A percentile compares a stretch with the other conserved stretches of the same genome.
Evolutionary conservation across 169 alveolate species (phyloP).

Genomic region (Plasmodium cynomolgi): DNA sequence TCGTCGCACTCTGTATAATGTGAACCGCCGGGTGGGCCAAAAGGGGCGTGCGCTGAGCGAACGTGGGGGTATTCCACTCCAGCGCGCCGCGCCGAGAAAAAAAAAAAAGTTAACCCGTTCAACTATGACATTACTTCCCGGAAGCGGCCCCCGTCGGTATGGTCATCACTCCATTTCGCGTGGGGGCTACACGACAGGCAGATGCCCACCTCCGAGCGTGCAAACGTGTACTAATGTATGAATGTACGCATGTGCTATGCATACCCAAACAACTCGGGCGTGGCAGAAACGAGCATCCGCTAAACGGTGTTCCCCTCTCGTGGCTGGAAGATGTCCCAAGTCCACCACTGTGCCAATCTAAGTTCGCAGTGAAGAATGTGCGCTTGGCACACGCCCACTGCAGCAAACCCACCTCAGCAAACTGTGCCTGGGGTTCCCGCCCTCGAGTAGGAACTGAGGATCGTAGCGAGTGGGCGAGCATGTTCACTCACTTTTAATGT

Average conservation of each 20-base stretch:
- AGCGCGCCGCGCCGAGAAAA: not conserved
- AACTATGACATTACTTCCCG: not conserved
- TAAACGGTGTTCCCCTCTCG: not conserved
- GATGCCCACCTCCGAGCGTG: not conserved
- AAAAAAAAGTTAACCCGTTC: not conserved
- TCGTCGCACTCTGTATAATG: not conserved
- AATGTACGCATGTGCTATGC: not conserved
- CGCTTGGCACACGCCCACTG: not conserved
- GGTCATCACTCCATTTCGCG: not conserved
- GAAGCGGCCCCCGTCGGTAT: not conserved
- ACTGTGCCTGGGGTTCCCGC: not conserved
- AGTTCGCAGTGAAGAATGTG: not conserved
- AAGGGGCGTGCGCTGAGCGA: not conserved
- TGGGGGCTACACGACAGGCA: not conserved
- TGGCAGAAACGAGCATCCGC: not conserved
- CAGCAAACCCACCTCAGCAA: not conserved
- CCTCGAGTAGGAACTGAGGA: not conserved
- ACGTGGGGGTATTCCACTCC: not conserved
- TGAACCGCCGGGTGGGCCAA: not conserved
- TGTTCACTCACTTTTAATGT: not conserved
- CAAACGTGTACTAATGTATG: not conserved
- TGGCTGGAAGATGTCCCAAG: not conserved
- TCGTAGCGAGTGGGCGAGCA: not conserved
- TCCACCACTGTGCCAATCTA: not conserved
- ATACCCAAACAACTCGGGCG: not conserved